Evolutionary conservation across 2,329 filamentous ascomycete species (phyloP).

Genomic region (Colletotrichum sansevieriae): DNA sequence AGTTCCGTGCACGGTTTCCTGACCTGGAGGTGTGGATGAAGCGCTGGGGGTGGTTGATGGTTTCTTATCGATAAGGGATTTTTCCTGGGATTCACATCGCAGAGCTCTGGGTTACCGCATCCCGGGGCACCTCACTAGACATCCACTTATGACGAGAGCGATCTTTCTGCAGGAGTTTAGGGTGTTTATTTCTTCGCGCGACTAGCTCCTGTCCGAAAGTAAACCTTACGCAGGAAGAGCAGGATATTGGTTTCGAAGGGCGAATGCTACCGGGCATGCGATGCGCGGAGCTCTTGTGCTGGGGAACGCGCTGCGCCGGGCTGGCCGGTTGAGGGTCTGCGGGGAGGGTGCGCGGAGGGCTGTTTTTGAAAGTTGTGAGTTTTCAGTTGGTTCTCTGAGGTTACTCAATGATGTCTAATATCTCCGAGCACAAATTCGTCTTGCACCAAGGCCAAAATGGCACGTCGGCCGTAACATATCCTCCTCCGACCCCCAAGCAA

Average conservation of each 20-base stretch:
- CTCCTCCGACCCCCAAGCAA: slow-evolving; percentile 21
- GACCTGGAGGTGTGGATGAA: neutral
- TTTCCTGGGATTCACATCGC: slow-evolving; percentile 38
- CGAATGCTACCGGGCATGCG: slow-evolving; percentile 42
- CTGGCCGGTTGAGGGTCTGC: slow-evolving; percentile 13
- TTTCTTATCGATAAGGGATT: slow-evolving; percentile 40
- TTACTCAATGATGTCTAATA: neutral
- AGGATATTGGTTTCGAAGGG: too few species aligned
- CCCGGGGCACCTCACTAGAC: too few species aligned
- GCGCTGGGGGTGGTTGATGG: neutral
- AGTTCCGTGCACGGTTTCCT: slow-evolving; percentile 32
- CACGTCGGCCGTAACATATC: neutral
- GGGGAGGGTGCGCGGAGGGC: neutral
- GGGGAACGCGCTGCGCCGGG: slow-evolving; percentile 30
- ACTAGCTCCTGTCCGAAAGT: too few species aligned
- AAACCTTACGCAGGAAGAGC: too few species aligned
- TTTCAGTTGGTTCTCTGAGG: neutral
- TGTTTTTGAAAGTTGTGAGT: slow-evolving; percentile 19
- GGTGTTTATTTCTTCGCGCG: too few species aligned
- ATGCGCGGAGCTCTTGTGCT: slow-evolving; percentile 50
- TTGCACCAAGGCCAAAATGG: neutral
- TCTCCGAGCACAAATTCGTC: too few species aligned
- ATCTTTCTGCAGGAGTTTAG: too few species aligned
- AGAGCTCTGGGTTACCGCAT: slow-evolving; percentile 1
- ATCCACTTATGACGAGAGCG: too few species aligned